Percentiles rank a stretch among this genome's conserved stretches.
These are phyloP conservation scores for Pontederia paniculata DNA, from an alignment of 176 grass and related monocot genomes.

Conservation along the genomic window DNA sequence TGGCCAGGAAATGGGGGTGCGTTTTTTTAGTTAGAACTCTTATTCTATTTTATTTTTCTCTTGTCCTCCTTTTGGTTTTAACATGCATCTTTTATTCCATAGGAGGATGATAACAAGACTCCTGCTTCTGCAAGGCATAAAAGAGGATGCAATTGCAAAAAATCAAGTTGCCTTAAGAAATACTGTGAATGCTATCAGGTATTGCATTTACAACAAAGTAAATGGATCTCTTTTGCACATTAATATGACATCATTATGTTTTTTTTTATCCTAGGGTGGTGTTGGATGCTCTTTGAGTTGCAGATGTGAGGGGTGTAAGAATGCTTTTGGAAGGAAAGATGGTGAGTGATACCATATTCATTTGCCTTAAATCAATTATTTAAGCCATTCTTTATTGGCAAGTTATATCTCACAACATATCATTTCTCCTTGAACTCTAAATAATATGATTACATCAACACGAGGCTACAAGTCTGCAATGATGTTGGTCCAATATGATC, in stretches of 20 bases:
- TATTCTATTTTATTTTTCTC: conserved; percentile 1
- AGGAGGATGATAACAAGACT: conserved; percentile 87
- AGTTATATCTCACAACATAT: too few relatives aligned
- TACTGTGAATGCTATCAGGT: conserved; percentile 99
- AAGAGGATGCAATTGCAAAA: conserved; percentile 99
- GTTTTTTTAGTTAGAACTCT: neutral
- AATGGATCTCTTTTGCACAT: conserved; percentile 13
- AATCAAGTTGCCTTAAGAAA: conserved; percentile 95
- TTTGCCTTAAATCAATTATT: neutral
- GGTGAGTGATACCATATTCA: conserved; percentile 34
- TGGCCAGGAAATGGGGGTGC: conserved; percentile 51
- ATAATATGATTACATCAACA: too few relatives aligned
- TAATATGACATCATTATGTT: conserved; percentile 14
- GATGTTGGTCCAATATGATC: too few relatives aligned
- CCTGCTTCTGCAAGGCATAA: conserved; percentile 96
- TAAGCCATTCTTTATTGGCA: too few relatives aligned
- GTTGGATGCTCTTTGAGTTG: conserved; percentile 92
- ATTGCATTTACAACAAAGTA: neutral
- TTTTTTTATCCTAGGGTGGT: conserved; percentile 43
- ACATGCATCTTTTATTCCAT: conserved; percentile 18
- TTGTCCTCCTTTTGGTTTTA: conserved; percentile 2
- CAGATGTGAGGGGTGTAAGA: conserved; percentile 95
- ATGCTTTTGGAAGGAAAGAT: conserved; percentile 87
- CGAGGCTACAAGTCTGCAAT: too few relatives aligned
- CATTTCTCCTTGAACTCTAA: too few relatives aligned